These are phyloP conservation scores for Panaeolus papilionaceus DNA, from an alignment of 768 basidiomycete genomes.

Conservation along the genomic window DNA sequence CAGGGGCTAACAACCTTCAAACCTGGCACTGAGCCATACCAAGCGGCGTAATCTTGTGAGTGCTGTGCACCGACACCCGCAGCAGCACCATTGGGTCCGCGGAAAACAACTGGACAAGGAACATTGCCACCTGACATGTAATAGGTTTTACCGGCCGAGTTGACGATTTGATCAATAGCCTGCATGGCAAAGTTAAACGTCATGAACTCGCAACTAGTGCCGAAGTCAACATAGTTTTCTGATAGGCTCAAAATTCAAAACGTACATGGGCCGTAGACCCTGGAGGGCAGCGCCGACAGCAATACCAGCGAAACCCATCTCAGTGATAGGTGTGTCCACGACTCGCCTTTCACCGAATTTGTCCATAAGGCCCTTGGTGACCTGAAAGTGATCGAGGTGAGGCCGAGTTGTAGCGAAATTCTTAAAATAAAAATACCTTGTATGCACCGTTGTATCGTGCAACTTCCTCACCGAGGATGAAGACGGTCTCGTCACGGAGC, in stretches of 20 bases:
- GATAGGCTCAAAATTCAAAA: slow-evolving; percentile 5
- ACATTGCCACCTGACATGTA: slow-evolving; percentile 99
- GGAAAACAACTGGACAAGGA: slow-evolving; percentile 98
- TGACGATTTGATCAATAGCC: slow-evolving; percentile 99
- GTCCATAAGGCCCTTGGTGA: slow-evolving; percentile 98
- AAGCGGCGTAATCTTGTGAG: slow-evolving; percentile 96
- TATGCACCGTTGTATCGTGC: slow-evolving; percentile 98
- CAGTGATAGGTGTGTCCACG: slow-evolving; percentile 95
- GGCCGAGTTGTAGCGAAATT: slow-evolving; percentile 15
- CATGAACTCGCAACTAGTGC: slow-evolving; percentile 95
- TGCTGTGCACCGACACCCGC: slow-evolving; percentile 97
- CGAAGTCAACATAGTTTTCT: slow-evolving; percentile 11
- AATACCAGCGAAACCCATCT: slow-evolving; percentile 98
- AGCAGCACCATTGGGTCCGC: slow-evolving; percentile 98
- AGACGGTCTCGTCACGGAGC: slow-evolving; percentile 93
- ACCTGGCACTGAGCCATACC: slow-evolving; percentile 93
- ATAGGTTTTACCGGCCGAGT: slow-evolving; percentile 99
- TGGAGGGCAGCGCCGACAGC: slow-evolving; percentile 94
- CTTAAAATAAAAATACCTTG: slow-evolving; percentile 62
- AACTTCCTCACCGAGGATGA: slow-evolving; percentile 96
- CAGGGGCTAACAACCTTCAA: slow-evolving; percentile 98
- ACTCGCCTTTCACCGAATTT: slow-evolving; percentile 99
- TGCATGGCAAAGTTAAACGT: slow-evolving; percentile 99
- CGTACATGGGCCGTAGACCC: slow-evolving; percentile 92
- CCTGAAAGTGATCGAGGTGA: slow-evolving; percentile 49